A percentile compares a stretch with the other conserved stretches of the same genome.
Evolutionary conservation across 805 yeast species (phyloP).

Genomic region (Candida tibetensis): DNA sequence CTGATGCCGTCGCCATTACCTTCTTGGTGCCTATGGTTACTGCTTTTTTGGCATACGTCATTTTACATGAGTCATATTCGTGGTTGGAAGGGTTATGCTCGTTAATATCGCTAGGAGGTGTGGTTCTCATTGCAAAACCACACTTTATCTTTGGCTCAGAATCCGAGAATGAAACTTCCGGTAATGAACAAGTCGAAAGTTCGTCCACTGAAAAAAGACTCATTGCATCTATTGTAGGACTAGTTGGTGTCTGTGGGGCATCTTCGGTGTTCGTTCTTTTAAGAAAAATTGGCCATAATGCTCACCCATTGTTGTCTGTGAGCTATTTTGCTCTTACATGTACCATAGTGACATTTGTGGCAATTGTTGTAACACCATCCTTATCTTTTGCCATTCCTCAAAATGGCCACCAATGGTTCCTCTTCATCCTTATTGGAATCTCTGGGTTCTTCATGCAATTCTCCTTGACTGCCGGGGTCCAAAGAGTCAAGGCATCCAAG

Average conservation of each 20-base stretch:
- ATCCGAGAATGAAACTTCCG: constrained; percentile 28
- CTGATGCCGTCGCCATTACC: constrained; percentile 79
- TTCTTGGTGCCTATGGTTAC: constrained; percentile 78
- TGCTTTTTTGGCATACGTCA: constrained; percentile 65
- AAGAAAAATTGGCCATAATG: constrained; percentile 70
- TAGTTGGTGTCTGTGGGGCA: constrained; percentile 69
- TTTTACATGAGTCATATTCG: constrained; percentile 66
- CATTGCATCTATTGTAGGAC: constrained; percentile 61
- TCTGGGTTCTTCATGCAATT: constrained; percentile 84
- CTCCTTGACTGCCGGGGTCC: constrained; percentile 76
- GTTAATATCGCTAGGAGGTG: constrained; percentile 67
- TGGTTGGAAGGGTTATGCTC: constrained; percentile 68
- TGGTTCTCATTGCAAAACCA: constrained; percentile 79
- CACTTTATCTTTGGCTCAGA: constrained; percentile 57
- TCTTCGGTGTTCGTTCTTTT: constrained; percentile 67
- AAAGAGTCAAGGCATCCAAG: constrained; percentile 72
- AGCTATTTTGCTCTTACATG: constrained; percentile 69
- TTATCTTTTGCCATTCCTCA: constrained; percentile 60
- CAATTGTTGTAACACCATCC: constrained; percentile 55
- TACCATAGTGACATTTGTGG: constrained; percentile 50
- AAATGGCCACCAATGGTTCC: constrained; percentile 60
- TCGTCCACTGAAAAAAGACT: constrained; percentile 52
- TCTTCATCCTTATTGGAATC: constrained; percentile 60
- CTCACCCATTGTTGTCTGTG: constrained; percentile 79
- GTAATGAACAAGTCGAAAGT: constrained; percentile 45